Conservation (phyloP, 345 rosid species). For the Salix koriyanagi region DNA sequence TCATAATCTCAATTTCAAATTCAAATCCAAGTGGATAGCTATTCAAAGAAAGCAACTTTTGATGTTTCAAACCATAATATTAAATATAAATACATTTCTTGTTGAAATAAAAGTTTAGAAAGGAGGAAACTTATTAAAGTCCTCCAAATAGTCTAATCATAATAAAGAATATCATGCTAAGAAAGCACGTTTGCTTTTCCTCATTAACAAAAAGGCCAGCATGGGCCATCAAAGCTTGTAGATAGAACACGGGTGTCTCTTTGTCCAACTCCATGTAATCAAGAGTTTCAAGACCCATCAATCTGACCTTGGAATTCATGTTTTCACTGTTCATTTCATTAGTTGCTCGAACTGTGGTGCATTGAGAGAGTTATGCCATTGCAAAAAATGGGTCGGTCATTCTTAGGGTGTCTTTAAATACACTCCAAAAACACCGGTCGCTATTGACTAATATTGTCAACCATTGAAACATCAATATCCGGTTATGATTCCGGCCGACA, state of each 20-base stretch:
- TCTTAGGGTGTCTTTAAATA: neutral
- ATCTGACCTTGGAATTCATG: constrained; percentile 21
- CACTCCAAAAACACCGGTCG: neutral
- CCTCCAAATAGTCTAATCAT: neutral
- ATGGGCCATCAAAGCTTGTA: constrained; percentile 29
- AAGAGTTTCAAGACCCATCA: constrained; percentile 16
- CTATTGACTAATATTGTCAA: neutral
- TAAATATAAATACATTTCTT: too few relatives aligned
- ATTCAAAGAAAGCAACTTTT: neutral
- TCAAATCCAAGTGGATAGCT: neutral
- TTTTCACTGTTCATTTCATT: constrained; percentile 1
- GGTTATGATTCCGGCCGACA: neutral
- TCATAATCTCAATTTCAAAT: neutral
- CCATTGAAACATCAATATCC: neutral
- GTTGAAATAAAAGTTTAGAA: neutral
- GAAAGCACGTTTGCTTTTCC: constrained; percentile 33
- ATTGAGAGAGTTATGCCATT: neutral
- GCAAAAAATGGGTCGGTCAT: neutral
- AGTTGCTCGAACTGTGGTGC: neutral
- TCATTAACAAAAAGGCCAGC: constrained; percentile 22
- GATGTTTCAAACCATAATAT: neutral
- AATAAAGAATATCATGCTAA: constrained; percentile 1
- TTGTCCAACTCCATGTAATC: constrained; percentile 29
- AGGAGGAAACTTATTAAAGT: neutral
- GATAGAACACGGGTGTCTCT: constrained; percentile 31